Evolutionary conservation across 1,139 yeast genomes (phyloP).

Genomic region (Diutina sp.): DNA sequence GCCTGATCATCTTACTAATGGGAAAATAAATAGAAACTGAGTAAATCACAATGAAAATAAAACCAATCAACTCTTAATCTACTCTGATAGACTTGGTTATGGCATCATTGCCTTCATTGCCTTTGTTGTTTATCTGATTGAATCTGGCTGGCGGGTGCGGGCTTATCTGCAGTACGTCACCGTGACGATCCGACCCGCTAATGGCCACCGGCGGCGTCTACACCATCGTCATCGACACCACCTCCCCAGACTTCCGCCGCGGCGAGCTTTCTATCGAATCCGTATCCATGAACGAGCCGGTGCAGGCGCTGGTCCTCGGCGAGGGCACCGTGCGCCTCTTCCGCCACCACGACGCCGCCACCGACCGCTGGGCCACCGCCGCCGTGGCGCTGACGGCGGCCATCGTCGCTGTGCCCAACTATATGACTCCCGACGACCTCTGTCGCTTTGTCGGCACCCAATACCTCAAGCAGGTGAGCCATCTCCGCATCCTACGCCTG

Average conservation of each 20-base stretch:
- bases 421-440: slow-evolving; percentile 75
- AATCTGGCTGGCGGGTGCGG: too few species aligned
- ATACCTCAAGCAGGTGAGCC: slow-evolving; percentile 45
- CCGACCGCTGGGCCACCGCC: background rate
- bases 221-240: background rate
- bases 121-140: too few species aligned
- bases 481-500: slow-evolving; percentile 60
- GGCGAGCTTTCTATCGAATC: background rate
- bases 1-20: too few species aligned
- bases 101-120: too few species aligned
- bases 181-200: background rate
- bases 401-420: slow-evolving; percentile 77
- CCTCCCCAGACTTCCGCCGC: background rate
- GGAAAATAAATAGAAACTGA: too few species aligned
- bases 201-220: background rate
- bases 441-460: slow-evolving; percentile 67
- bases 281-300: background rate
- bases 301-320: background rate
- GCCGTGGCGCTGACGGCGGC: slow-evolving; percentile 38
- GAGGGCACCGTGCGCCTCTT: background rate
- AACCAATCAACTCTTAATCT: too few species aligned
- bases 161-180: background rate
- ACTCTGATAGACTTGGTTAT: too few species aligned
- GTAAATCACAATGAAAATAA: too few species aligned
- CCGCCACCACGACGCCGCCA: background rate